phyloP scores from a whole-genome alignment of 2,329 filamentous ascomycete genomes.

The Phaeosphaeria sp. region DNA sequence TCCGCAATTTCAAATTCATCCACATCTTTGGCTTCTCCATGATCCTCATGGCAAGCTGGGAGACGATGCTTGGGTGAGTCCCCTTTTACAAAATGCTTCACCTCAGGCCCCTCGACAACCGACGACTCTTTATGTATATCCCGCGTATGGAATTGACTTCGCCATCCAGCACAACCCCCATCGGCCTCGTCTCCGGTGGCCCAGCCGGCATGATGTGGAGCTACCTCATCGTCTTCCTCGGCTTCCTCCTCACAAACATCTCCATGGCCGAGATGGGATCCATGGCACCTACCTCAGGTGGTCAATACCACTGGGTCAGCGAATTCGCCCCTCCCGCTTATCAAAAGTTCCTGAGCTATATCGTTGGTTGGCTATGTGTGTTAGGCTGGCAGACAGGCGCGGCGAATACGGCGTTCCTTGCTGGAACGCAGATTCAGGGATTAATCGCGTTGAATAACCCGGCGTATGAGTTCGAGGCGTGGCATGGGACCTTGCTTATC shows the following conservation, averaged over 20 bases:
- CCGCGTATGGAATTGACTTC: too few species aligned
- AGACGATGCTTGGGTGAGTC: conserved; percentile 22
- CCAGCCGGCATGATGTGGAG: conserved; percentile 41
- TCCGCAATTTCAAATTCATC: conserved; percentile 18
- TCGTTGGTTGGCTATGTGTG: conserved; percentile 49
- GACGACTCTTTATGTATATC: too few species aligned
- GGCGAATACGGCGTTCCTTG: conserved; percentile 32
- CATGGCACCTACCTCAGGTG: conserved; percentile 28
- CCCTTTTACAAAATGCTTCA: conserved; percentile 8
- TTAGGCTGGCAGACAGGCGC: conserved; percentile 45
- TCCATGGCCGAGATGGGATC: conserved; percentile 45
- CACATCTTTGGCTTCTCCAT: conserved; percentile 28
- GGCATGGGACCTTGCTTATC: neutral
- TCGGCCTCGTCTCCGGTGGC: conserved; percentile 24
- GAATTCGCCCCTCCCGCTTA: conserved; percentile 42
- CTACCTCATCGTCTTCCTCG: conserved; percentile 31
- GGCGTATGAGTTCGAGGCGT: neutral
- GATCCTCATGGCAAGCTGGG: conserved; percentile 30
- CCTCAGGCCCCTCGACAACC: too few species aligned
- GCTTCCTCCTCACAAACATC: conserved; percentile 29
- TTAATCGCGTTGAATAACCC: neutral
- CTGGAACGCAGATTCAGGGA: neutral
- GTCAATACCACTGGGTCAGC: conserved; percentile 22
- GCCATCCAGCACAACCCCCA: too few species aligned
- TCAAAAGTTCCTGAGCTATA: conserved; percentile 19